Evolutionary conservation across 2,329 filamentous ascomycete genomes (phyloP), one percentile per base, ranked within the genome.

Genomic region (Ophiocordyceps camponoti-saundersi): DNA sequence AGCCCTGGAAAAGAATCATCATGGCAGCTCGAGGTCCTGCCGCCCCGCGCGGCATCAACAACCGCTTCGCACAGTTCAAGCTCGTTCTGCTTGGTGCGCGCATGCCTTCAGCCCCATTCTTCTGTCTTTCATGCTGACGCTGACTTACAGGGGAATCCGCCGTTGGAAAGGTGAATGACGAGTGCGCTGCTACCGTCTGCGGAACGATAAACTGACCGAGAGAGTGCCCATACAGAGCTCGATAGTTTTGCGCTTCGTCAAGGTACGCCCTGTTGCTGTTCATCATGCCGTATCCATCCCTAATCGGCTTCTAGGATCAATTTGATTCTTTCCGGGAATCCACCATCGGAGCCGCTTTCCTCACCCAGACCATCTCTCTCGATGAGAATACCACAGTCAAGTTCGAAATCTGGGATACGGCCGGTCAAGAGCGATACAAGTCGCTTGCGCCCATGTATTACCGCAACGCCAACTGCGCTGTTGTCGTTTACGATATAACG

Each of bases 361-460:
- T 98, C 56, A 98, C 92, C 59, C 92, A 98, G 69, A 98, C 92
- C 56, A 95, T 98, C 65, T 90, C 90, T 49, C 83, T 98, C 66
- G 90, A 96, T 65, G 92, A 96, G 63, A 92, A 80, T 67, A 96
- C 92, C 50, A 98, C 92, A 48, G 90, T 98, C 68, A 98, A 98
- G 73, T 98, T 98, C 61, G 92, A 98, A 69, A 98, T 98, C 63
- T 98, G 92, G 89, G 89, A 95, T 68, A 98, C 92, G 11, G 92
- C 92, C 52, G 92, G 92, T 53, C 92, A 98, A 70, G 92, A 98
- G 69, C 80, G 93, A 61, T 98, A 96, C 77, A 96, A 96, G 75
- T 96, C 92, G 13, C 75, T 98, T 55, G 92, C 92, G 32, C 92
- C 92, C 58, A 98, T 98, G 92, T 98, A 98, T 74, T 98, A 98